Conservation (phyloP, 176 grass and related monocot species). For the Triticum monococcum region DNA sequence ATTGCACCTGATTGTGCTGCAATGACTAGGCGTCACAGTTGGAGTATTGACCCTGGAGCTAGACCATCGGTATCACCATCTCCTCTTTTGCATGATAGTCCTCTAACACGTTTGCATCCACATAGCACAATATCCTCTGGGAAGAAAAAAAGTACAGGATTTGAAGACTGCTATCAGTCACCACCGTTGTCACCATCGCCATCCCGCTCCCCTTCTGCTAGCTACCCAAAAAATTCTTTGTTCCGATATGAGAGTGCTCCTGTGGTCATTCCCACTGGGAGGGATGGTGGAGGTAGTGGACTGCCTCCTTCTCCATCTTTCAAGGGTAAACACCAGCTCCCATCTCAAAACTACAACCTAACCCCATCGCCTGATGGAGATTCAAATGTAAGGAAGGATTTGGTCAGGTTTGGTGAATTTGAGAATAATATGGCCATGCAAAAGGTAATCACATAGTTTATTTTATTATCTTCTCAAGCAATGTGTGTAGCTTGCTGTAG, state of each 20-base stretch:
- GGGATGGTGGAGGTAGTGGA: constrained; percentile 3
- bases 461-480: constrained; percentile 7
- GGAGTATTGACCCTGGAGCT: constrained; percentile 59
- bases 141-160: constrained; percentile 37
- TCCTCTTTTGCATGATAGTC: constrained; percentile 35
- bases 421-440: constrained; percentile 26
- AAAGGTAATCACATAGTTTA: constrained; percentile 39
- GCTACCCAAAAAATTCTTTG: constrained; percentile 40
- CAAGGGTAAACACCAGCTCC: constrained; percentile 33
- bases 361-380: constrained; percentile 27
- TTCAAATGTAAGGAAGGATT: constrained; percentile 29
- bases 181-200: constrained; percentile 43
- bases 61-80: constrained; percentile 24
- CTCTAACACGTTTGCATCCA: constrained; percentile 28
- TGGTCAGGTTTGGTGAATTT: constrained; percentile 39
- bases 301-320: constrained; percentile 42
- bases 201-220: constrained; percentile 33
- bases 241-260: constrained; percentile 57
- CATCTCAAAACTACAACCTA: constrained; percentile 36
- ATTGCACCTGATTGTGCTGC: constrained; percentile 36
- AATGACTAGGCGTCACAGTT: constrained; percentile 68
- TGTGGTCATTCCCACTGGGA: constrained; percentile 28
- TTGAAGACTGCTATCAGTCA: constrained; percentile 41
- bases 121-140: constrained; percentile 33
- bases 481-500: constrained; percentile 25